Percentiles rank a stretch among this genome's conserved stretches.
These are phyloP conservation scores for Colletotrichum sp. DNA, from an alignment of 2,329 filamentous ascomycete species.

Conservation along the genomic window DNA sequence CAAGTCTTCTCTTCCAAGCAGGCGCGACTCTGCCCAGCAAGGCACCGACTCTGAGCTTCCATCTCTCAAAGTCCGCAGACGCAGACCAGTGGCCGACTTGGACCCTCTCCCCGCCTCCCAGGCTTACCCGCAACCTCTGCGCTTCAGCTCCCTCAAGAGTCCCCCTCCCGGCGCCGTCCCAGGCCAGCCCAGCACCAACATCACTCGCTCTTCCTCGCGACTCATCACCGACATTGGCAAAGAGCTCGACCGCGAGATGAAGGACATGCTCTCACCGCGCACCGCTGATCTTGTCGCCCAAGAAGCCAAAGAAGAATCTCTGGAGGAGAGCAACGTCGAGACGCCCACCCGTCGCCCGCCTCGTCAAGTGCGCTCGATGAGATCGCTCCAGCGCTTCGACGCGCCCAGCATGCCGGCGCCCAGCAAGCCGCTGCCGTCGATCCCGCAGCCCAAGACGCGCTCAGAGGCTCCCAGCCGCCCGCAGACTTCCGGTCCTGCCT, in stretches of 20 bases:
- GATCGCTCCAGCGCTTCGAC: neutral
- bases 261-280: neutral
- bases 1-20: neutral
- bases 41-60: neutral
- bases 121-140: constrained; percentile 6
- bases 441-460: neutral
- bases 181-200: neutral
- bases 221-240: constrained; percentile 14
- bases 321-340: neutral
- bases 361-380: neutral
- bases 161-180: neutral
- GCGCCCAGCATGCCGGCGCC: constrained; percentile 1
- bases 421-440: constrained; percentile 9
- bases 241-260: constrained; percentile 14
- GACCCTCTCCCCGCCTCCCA: neutral
- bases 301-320: neutral
- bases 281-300: neutral
- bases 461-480: neutral
- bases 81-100: neutral
- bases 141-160: constrained; percentile 7
- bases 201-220: neutral
- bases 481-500: neutral
- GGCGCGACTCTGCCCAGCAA: neutral
- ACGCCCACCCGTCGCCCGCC: constrained; percentile 6
- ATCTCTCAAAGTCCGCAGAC: constrained; percentile 2